phyloP scores from a whole-genome alignment of 164 flowering plant genomes.

The Vitis riparia region DNA sequence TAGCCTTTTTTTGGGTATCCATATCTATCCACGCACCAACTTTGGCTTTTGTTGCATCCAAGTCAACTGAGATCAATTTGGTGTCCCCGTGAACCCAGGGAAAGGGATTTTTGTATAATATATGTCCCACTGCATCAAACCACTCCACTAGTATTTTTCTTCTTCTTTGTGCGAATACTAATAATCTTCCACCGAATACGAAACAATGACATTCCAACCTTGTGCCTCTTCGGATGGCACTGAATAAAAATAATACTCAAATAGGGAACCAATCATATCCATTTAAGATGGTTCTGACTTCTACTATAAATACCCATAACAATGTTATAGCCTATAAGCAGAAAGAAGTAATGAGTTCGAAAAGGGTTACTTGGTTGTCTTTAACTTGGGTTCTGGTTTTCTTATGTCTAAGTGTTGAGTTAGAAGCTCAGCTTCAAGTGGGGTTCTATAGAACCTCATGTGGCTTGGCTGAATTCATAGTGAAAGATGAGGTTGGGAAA shows the following conservation, averaged over 20 bases:
- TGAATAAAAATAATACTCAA: not conserved
- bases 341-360: conserved; percentile 11
- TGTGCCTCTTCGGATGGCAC: conserved; percentile 5
- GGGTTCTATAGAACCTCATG: conserved; percentile 39
- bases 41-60: conserved; percentile 9
- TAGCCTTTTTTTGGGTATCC: too few species aligned
- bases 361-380: not conserved
- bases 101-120: too few species aligned
- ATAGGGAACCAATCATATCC: not conserved
- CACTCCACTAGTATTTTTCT: too few species aligned
- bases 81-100: too few species aligned
- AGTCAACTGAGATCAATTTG: conserved; percentile 2
- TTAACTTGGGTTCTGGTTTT: conserved; percentile 14
- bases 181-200: not conserved
- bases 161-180: not conserved
- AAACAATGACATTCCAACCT: conserved; percentile 10
- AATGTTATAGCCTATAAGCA: not conserved
- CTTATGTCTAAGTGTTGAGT: conserved; percentile 8
- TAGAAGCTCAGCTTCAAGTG: conserved; percentile 42
- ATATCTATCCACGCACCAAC: not conserved
- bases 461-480: conserved; percentile 24
- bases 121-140: too few species aligned
- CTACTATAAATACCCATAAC: not conserved
- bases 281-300: not conserved
- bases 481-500: conserved; percentile 25